Evolutionary conservation across 148 eudicot species (phyloP), one percentile per base, ranked within the genome.

Genomic region (Talinum fruticosum): DNA sequence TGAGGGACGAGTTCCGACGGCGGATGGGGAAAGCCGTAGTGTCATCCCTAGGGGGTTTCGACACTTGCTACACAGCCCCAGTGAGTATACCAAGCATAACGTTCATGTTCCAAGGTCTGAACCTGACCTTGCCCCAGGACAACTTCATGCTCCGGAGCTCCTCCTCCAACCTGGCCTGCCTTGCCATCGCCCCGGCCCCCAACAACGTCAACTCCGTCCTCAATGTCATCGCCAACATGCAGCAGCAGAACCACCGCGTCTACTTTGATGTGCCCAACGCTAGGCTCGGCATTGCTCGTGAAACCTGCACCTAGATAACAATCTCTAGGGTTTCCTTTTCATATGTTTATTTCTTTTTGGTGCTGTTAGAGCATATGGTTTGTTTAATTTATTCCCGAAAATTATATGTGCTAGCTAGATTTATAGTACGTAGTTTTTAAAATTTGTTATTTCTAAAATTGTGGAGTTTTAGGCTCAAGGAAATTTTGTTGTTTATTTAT

Each of bases 141-240:
- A 94, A 92, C 87, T 87, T 88, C 85, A 66, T 94, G 19, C 83
- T 94, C 81, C 98, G 82, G 80, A 90, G 94, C 86, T 65, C 85
- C 0, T 75, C 89, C 5, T 86, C 94, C 3, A 82, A 72, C 83
- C 87, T 82, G 5, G 69, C 90, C 0, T 94, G 98, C 85, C 86
- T 94, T 14, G 98, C 98, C 53, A 92, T 94, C 76, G 91, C 98
- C 2, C 79, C 89, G 5, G 85, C 96, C 1, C 80, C 85, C 0
- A 84, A 65, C 23, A 66, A 76, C 64, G 81, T 84, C 29, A 84
- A 83, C 75, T 87, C 91, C 0, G 89, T 79, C 18, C 90, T 93
- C 24, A 93, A 94, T 53, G 91, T 94, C 38, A 86, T 94, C n/a
- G 94, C 94, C 69, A 92, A 83, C 74, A 80, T 90, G 94, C 98